Evolutionary conservation across 805 yeast genomes (phyloP), one percentile per base, ranked within the genome.

Genomic region (Ogataea pilisensis): DNA sequence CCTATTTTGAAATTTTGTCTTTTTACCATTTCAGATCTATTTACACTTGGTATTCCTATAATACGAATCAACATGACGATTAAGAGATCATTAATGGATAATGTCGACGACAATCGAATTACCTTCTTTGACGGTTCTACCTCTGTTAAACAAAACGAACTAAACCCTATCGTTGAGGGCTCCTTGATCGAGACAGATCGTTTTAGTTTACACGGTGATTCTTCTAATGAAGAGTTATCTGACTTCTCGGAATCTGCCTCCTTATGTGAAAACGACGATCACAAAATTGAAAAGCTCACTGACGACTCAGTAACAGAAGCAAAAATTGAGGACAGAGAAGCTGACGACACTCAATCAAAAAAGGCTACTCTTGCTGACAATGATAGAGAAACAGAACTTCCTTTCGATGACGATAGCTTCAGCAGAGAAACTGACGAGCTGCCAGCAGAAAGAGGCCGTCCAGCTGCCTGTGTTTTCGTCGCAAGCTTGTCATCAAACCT

Each of bases 401-500:
- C 48, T 2, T 48, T 42, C 24, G 52, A 49, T 25, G 51, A 49
- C 5, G 53, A 47, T 31, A 44, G 49, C 18, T 51, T 49, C 37
- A 42, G 48, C 30, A 48, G 44, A 35, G 49, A 41, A 16, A 29
- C 31, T 3, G 48, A 45, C 20, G 43, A 42, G 30, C 46, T 48
- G 4, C 42, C 54, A 11, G 35, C 51, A n/a, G 59, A 58, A 28
- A 49, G 63, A 47, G 86, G 84, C 7, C 72, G 84, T 35, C 96
- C 96, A 13, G 82, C 95, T 0, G 79, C 95, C 1, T 86, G 95
- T 62, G 85, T 87, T 2, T 87, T 88, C 66, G 95, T 87, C 41
- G 95, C 95, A n/a, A 80, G 91, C 60, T 74, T 88, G 39, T 74
- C 86, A 7, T 73, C 90, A 0, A 63, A 68, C 31, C 64, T 73